Evolutionary conservation across 2,329 filamentous ascomycete genomes (phyloP).

Genomic region (Alternaria alternata): DNA sequence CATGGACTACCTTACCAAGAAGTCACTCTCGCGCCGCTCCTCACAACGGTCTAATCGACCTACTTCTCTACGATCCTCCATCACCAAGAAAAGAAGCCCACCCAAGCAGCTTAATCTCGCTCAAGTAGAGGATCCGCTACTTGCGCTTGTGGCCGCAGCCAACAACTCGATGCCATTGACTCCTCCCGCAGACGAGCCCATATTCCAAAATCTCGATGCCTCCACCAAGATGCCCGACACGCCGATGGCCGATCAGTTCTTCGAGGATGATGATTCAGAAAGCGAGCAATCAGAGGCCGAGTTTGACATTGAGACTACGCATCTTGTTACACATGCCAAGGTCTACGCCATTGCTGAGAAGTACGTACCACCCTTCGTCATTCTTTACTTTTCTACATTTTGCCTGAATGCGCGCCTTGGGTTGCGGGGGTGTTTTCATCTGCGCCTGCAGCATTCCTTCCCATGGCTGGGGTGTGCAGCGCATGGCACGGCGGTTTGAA

Average conservation of each 20-base stretch:
- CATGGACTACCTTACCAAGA: slow-evolving; percentile 51
- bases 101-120: slow-evolving; percentile 43
- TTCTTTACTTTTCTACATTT: slow-evolving; percentile 20
- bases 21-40: slow-evolving; percentile 39
- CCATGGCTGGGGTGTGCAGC: slow-evolving; percentile 29
- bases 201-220: slow-evolving; percentile 31
- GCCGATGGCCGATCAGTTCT: slow-evolving; percentile 46
- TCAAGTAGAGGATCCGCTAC: slow-evolving; percentile 49
- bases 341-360: slow-evolving; percentile 62
- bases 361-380: slow-evolving; percentile 41
- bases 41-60: slow-evolving; percentile 40
- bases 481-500: slow-evolving; percentile 30
- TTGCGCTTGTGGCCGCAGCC: slow-evolving; percentile 43
- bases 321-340: slow-evolving; percentile 57
- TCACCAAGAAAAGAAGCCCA: slow-evolving; percentile 20
- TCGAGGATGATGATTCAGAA: slow-evolving; percentile 44
- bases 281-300: slow-evolving; percentile 41
- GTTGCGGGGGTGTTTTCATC: slow-evolving; percentile 21
- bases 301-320: slow-evolving; percentile 49
- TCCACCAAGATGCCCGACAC: slow-evolving; percentile 42
- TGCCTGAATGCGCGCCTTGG: slow-evolving; percentile 23
- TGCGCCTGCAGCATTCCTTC: slow-evolving; percentile 9
- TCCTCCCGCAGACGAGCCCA: slow-evolving; percentile 35
- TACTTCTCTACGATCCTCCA: slow-evolving; percentile 29
- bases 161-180: slow-evolving; percentile 35